phyloP scores from a whole-genome alignment of 176 grass and related monocot species.

The Hordeum marinum region DNA sequence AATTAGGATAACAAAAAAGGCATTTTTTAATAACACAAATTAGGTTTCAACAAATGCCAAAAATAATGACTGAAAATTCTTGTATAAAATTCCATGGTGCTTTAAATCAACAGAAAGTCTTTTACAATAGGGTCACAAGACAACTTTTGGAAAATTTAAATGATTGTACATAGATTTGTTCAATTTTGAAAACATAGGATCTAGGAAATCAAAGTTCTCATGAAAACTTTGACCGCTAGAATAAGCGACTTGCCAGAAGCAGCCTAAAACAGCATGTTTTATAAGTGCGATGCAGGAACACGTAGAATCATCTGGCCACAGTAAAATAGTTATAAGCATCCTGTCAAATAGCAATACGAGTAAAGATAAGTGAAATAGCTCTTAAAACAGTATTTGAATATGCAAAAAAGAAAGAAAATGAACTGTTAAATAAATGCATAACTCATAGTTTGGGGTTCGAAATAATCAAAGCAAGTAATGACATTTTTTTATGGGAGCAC shows the following conservation, averaged over 20 bases:
- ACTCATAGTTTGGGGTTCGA: neutral
- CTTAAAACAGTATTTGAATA: conserved; percentile 18
- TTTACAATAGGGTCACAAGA: conserved; percentile 55
- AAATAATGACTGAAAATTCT: neutral
- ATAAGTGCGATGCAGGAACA: conserved; percentile 58
- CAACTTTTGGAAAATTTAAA: conserved; percentile 37
- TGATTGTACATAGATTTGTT: conserved; percentile 47
- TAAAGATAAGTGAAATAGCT: conserved; percentile 54
- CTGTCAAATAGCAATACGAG: conserved; percentile 62
- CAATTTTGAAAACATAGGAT: conserved; percentile 42
- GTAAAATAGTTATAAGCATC: conserved; percentile 67
- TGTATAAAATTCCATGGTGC: conserved; percentile 11
- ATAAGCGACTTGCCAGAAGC: conserved; percentile 40
- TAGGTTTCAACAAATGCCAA: conserved; percentile 3
- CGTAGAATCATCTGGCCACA: conserved; percentile 75
- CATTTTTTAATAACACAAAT: neutral
- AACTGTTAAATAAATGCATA: conserved; percentile 1
- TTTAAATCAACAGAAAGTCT: conserved; percentile 48
- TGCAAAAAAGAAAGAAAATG: neutral
- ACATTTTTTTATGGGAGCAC: neutral
- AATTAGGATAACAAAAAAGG: neutral
- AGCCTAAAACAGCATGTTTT: conserved; percentile 58
- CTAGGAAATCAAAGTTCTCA: conserved; percentile 23
- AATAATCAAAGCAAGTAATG: conserved; percentile 15
- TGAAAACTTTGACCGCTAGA: conserved; percentile 46